A percentile compares a stretch with the other conserved stretches of the same genome.
Conservation (phyloP, 2,329 filamentous ascomycete genomes). For the Monosporascus sp. region DNA sequence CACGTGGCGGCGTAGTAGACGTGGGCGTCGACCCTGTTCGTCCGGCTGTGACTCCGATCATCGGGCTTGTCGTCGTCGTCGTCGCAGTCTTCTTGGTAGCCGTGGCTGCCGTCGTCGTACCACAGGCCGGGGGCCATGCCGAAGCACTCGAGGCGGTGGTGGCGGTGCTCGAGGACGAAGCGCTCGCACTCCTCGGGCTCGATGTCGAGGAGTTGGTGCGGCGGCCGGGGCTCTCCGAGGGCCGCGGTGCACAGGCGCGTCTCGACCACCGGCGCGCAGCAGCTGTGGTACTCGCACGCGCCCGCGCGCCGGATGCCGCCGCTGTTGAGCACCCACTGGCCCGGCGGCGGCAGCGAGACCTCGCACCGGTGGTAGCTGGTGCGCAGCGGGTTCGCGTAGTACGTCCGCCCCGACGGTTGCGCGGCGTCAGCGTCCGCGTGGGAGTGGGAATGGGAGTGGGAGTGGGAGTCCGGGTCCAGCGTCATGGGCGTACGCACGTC, state of each 20-base stretch:
- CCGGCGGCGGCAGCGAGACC: conserved; percentile 1
- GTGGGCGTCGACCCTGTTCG: neutral
- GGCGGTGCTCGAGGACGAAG: conserved; percentile 16
- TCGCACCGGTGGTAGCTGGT: conserved; percentile 21
- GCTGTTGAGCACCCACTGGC: neutral
- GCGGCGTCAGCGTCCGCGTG: neutral
- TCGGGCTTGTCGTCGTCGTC: conserved; percentile 3
- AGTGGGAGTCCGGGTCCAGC: conserved; percentile 4
- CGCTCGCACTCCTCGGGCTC: conserved; percentile 16
- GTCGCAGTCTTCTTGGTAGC: neutral
- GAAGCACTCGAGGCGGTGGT: conserved; percentile 14
- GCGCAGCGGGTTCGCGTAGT: conserved; percentile 14
- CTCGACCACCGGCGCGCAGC: conserved; percentile 8
- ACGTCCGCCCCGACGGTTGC: no score
- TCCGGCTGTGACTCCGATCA: neutral
- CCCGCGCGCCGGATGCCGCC: neutral
- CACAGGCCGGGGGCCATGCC: neutral
- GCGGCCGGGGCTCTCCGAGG: neutral
- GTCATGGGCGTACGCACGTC: conserved; percentile 18
- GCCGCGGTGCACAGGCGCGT: conserved; percentile 9
- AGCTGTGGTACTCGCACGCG: conserved; percentile 20
- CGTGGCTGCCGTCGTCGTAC: neutral
- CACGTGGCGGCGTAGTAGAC: neutral
- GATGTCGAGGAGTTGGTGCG: neutral
- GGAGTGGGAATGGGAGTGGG: conserved; percentile 5